Percentiles rank a stretch among this genome's conserved stretches.
Evolutionary conservation across 352 stramenopile species (phyloP).

Genomic region (Elongisporangium anandrum): DNA sequence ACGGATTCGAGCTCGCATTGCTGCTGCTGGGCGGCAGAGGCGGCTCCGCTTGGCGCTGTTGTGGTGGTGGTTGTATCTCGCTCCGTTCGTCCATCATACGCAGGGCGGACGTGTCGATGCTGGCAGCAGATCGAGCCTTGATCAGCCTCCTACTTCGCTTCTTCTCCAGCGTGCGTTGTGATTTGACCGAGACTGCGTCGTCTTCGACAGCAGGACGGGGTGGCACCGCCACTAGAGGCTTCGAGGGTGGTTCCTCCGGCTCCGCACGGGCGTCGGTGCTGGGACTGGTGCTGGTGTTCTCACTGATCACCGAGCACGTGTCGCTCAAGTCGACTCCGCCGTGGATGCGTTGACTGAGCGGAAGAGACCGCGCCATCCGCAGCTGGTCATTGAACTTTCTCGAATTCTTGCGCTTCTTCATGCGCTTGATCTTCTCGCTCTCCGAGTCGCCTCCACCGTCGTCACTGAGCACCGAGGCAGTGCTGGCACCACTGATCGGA

Average conservation of each 20-base stretch:
- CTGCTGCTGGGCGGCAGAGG: constrained; percentile 1
- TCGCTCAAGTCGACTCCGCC: constrained; percentile 17
- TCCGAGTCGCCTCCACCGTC: constrained; percentile 22
- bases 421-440: constrained; percentile 31
- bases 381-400: constrained; percentile 71
- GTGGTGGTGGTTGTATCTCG: background rate
- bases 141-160: constrained; percentile 27
- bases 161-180: constrained; percentile 8
- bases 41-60: background rate
- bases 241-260: background rate
- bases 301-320: constrained; percentile 6
- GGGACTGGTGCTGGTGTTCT: constrained; percentile 6
- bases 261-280: background rate
- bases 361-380: constrained; percentile 42
- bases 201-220: constrained; percentile 9
- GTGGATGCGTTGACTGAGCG: constrained; percentile 52
- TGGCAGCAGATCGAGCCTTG: constrained; percentile 54
- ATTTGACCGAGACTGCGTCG: background rate
- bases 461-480: constrained; percentile 20
- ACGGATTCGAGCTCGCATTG: constrained; percentile 5
- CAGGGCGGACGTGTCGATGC: constrained; percentile 51
- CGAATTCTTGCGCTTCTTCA: constrained; percentile 61
- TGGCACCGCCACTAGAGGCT: constrained; percentile 17
- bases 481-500: constrained; percentile 4
- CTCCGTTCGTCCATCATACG: background rate